phyloP scores from a whole-genome alignment of 2,329 filamentous ascomycete species.

The Sporothrix sp. region DNA sequence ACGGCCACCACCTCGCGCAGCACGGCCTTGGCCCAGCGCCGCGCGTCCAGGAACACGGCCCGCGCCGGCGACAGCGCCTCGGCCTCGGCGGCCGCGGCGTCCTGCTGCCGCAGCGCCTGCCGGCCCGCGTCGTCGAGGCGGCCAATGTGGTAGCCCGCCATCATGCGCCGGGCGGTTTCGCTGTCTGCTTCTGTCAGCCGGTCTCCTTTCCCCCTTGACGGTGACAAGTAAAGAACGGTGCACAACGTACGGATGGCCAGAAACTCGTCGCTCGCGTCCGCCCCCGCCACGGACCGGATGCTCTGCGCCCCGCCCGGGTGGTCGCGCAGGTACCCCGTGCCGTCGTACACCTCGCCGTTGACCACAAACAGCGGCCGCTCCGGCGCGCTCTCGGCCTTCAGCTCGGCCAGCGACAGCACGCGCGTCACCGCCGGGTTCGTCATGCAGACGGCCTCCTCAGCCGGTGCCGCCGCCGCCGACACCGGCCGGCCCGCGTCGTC shows the following conservation, averaged over 20 bases:
- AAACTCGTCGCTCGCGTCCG: conserved; percentile 81
- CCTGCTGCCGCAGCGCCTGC: background rate
- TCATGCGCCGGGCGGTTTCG: conserved; percentile 86
- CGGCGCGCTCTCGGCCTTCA: conserved; percentile 46
- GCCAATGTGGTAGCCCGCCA: conserved; percentile 77
- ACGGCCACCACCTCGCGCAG: conserved; percentile 59
- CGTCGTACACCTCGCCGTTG: conserved; percentile 81
- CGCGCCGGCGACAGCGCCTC: conserved; percentile 35
- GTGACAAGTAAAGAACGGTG: background rate
- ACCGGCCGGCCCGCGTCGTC: conserved; percentile 35
- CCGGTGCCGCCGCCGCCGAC: conserved; percentile 35
- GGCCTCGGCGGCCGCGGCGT: conserved; percentile 8
- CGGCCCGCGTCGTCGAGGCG: conserved; percentile 42
- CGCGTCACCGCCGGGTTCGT: conserved; percentile 48
- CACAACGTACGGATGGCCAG: conserved; percentile 72
- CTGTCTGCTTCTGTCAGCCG: too few relatives aligned
- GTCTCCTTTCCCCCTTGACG: background rate
- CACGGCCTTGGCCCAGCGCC: conserved; percentile 62
- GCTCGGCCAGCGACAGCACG: conserved; percentile 58
- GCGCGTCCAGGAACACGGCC: conserved; percentile 59
- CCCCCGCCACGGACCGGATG: conserved; percentile 71
- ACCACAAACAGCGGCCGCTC: conserved; percentile 77
- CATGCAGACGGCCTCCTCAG: conserved; percentile 67
- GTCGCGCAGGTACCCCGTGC: conserved; percentile 65
- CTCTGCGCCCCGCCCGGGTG: conserved; percentile 83